phyloP scores from a whole-genome alignment of 192 early-diverging fungal genomes.

The Backusella parvicylindrica region DNA sequence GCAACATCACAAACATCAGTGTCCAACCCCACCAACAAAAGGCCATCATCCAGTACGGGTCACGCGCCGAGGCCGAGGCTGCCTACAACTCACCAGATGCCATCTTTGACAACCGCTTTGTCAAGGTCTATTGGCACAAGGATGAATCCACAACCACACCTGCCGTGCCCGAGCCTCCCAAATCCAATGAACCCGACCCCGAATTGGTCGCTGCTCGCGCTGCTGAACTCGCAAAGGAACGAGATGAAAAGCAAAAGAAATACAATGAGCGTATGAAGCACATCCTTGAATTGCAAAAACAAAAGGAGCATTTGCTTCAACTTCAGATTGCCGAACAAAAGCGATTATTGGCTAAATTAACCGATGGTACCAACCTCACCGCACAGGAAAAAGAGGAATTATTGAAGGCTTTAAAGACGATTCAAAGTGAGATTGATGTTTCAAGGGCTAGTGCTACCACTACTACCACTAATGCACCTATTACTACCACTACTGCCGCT shows the following conservation, averaged over 20 bases:
- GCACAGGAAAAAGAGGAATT: slow-evolving; percentile 45
- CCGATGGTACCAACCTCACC: slow-evolving; percentile 48
- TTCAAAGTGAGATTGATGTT: slow-evolving; percentile 37
- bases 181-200: slow-evolving; percentile 37
- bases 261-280: slow-evolving; percentile 47
- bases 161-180: slow-evolving; percentile 7
- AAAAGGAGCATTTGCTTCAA: slow-evolving; percentile 54
- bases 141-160: slow-evolving; percentile 31
- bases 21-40: slow-evolving; percentile 50
- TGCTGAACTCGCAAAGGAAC: slow-evolving; percentile 40
- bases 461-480: no score
- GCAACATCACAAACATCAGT: slow-evolving; percentile 69
- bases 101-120: slow-evolving; percentile 85
- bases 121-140: slow-evolving; percentile 78
- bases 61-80: slow-evolving; percentile 57
- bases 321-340: slow-evolving; percentile 67
- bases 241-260: slow-evolving; percentile 48
- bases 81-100: slow-evolving; percentile 73
- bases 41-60: slow-evolving; percentile 64
- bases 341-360: slow-evolving; percentile 51
- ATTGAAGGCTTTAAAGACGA: slow-evolving; percentile 44
- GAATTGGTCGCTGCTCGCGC: slow-evolving; percentile 39
- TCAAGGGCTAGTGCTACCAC: slow-evolving; percentile 17
- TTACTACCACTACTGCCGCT: slow-evolving; percentile 32
- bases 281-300: slow-evolving; percentile 50